A percentile compares a stretch with the other conserved stretches of the same genome.
These are phyloP conservation scores for Cryphonectria radicalis DNA, from an alignment of 2,329 filamentous ascomycete genomes.

Conservation along the genomic window DNA sequence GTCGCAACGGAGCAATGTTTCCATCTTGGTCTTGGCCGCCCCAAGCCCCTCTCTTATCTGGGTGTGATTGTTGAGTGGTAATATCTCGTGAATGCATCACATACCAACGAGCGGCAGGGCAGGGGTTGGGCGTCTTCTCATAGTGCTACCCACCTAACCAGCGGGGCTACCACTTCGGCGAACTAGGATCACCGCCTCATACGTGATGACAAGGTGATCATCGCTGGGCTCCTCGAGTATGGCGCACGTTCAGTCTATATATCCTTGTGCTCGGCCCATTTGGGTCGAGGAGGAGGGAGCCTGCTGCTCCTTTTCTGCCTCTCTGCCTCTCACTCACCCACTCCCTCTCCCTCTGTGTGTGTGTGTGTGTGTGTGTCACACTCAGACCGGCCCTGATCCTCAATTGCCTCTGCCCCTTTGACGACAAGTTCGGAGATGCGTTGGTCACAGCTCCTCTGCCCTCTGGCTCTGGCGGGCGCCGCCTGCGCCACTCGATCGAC, in stretches of 20 bases:
- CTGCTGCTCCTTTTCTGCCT: not conserved
- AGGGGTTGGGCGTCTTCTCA: not conserved
- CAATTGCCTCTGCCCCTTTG: not conserved
- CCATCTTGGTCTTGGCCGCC: not conserved
- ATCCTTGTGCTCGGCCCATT: not conserved
- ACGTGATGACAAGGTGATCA: constrained; percentile 3
- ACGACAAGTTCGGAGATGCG: constrained; percentile 19
- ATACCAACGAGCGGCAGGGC: not conserved
- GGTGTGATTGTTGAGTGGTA: constrained; percentile 1
- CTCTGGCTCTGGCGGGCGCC: constrained; percentile 20
- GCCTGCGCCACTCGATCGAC: constrained; percentile 24
- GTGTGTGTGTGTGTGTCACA: no score
- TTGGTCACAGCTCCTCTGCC: constrained; percentile 19
- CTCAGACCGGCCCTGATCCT: not conserved
- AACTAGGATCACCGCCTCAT: not conserved
- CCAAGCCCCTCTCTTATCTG: constrained; percentile 3
- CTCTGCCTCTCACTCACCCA: no score
- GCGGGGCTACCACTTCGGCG: constrained; percentile 1
- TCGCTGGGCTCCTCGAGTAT: not conserved
- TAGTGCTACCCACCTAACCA: not conserved
- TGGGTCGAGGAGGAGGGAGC: not conserved
- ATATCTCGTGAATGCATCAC: not conserved
- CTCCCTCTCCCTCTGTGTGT: not conserved
- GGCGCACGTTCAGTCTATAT: not conserved
- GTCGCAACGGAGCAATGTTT: not conserved